Base-by-base conservation (phyloP, 352 stramenopile species). In the Pythium scleroteichum region DNA sequence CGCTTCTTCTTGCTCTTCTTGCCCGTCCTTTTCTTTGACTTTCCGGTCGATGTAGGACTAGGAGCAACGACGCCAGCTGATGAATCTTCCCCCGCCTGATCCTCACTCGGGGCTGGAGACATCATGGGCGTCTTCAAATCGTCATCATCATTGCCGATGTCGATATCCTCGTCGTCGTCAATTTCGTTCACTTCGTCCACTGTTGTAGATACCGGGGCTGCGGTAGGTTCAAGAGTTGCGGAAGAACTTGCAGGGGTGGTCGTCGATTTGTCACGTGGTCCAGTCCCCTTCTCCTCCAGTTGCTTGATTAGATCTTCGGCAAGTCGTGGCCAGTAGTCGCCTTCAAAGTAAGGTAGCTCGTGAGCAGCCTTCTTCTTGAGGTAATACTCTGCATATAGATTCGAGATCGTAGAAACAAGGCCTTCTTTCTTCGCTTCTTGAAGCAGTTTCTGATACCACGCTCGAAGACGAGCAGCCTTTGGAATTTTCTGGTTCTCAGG, bases 251-350 rank as follows among this genome's bases (percentile, higher is more conserved):
- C 51, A 0, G 38, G n/a, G 2, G 23, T 50, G 38, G 63, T 52
- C 46, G 49, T 50, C 19, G 60, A 52, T 32, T 63, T 64, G 16
- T 72, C 71, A 1, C 53, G 47, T 22, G 68, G 67, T 26, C 75
- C 71, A 19, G 62, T 66, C 22, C 86, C 82, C 63, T 97, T 97
- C 45, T 98, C 95, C 62, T 98, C 95, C 10, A 99, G 78, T 53
- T 99, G 95, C 73, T 99, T 99, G 60, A 99, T 99, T 50, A 99
- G 88, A 77, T 99, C 98, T 62, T 99, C 97, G 2, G 97, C 95
- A 32, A 99, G 93, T 22, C 94, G 92, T 8, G 96, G 96, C 92
- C 98, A 99, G 64, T 99, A 99, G 64, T 99, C 97, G 19, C 97
- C 97, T 73, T 99, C 97, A 73, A 99, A 99, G 73, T 99, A 99